phyloP scores from a whole-genome alignment of 108 stramenopile species.

The Cyclostephanos invisitatus region DNA sequence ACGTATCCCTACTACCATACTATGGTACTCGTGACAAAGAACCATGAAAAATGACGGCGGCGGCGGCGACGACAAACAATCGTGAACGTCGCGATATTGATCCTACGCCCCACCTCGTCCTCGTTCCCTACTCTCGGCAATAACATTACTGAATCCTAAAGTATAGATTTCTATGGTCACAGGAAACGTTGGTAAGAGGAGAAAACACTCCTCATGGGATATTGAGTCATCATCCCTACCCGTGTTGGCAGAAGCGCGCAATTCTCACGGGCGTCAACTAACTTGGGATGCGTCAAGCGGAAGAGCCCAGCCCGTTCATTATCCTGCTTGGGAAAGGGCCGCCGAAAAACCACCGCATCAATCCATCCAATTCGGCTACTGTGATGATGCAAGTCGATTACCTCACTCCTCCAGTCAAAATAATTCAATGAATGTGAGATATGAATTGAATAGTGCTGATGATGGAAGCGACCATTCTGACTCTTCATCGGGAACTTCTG shows the following conservation, averaged over 20 bases:
- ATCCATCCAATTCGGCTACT: neutral
- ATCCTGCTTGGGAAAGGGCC: neutral
- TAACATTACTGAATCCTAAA: no score
- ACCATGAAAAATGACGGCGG: no score
- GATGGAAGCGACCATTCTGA: slow-evolving; percentile 12
- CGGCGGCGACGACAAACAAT: no score
- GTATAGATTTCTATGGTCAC: slow-evolving; percentile 57
- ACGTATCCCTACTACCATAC: no score
- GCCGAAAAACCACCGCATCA: neutral
- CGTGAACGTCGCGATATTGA: no score
- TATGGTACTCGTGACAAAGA: no score
- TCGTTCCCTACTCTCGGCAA: no score
- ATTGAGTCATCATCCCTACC: slow-evolving; percentile 7
- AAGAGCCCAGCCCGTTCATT: neutral
- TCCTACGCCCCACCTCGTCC: no score
- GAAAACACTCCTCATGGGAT: slow-evolving; percentile 8
- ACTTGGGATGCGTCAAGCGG: neutral
- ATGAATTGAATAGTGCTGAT: slow-evolving; percentile 7
- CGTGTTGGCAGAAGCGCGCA: neutral
- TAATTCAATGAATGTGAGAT: slow-evolving; percentile 18
- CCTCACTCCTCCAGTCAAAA: neutral
- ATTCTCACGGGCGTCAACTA: neutral
- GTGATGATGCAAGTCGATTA: neutral
- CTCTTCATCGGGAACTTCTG: slow-evolving; percentile 18
- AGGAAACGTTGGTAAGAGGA: neutral